Conservation (phyloP, 495 filamentous ascomycete genomes). For the Annulohypoxylon maeteangense region DNA sequence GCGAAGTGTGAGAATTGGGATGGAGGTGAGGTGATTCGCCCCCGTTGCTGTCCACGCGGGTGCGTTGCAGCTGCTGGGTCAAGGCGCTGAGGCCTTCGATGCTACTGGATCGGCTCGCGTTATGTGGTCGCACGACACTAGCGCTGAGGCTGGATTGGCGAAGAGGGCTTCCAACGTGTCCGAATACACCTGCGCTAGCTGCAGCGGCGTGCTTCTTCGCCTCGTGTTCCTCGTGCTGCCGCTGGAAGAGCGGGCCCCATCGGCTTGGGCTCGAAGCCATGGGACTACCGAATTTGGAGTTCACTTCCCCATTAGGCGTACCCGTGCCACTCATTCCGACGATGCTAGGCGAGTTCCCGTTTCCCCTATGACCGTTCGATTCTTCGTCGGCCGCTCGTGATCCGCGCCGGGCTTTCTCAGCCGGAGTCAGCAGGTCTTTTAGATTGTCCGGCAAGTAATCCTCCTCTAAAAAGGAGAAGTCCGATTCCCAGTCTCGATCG, state of each 20-base stretch:
- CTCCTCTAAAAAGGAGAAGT: constrained; percentile 86
- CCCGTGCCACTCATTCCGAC: constrained; percentile 53
- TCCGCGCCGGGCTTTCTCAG: constrained; percentile 84
- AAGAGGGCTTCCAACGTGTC: constrained; percentile 92
- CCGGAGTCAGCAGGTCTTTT: constrained; percentile 90
- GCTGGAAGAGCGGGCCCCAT: constrained; percentile 84
- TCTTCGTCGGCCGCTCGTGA: constrained; percentile 69
- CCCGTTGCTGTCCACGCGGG: constrained; percentile 58
- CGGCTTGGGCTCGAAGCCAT: constrained; percentile 81
- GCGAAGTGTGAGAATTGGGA: constrained; percentile 48
- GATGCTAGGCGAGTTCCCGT: constrained; percentile 50
- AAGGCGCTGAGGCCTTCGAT: constrained; percentile 71
- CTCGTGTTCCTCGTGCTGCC: constrained; percentile 80
- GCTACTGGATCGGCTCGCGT: constrained; percentile 51
- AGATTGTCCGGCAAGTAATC: constrained; percentile 88
- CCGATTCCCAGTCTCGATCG: constrained; percentile 81
- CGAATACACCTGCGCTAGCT: constrained; percentile 68
- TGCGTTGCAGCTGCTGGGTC: constrained; percentile 74
- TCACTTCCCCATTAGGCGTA: constrained; percentile 56
- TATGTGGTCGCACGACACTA: constrained; percentile 61
- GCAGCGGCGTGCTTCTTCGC: constrained; percentile 58
- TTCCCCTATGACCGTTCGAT: constrained; percentile 62
- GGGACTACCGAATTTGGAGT: constrained; percentile 84
- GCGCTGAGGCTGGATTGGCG: constrained; percentile 86
- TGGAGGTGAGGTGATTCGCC: constrained; percentile 54